These are phyloP conservation scores for Phytophthora sp. DNA, from an alignment of 352 stramenopile species.

Conservation along the genomic window DNA sequence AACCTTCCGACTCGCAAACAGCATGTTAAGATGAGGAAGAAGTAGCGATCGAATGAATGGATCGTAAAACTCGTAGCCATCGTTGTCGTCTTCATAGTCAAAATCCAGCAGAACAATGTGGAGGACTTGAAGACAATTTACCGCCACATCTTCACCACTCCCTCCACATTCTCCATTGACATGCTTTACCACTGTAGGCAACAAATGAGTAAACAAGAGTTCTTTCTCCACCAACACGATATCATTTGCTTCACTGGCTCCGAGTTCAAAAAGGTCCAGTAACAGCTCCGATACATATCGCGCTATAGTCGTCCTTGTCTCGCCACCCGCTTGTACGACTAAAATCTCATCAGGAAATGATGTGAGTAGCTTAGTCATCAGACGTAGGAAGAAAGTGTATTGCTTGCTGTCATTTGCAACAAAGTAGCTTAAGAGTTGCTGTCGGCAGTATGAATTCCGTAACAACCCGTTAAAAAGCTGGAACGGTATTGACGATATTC, in stretches of 20 bases:
- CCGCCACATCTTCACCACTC: constrained; percentile 29
- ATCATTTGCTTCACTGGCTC: constrained; percentile 37
- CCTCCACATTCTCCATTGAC: background rate
- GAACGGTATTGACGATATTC: constrained; percentile 58
- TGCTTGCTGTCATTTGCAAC: constrained; percentile 62
- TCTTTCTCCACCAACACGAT: constrained; percentile 55
- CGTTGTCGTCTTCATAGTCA: constrained; percentile 30
- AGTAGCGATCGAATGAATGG: constrained; percentile 54
- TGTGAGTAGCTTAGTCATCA: constrained; percentile 69
- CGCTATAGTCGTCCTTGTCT: constrained; percentile 33
- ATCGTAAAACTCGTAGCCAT: constrained; percentile 32
- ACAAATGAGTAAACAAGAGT: constrained; percentile 55
- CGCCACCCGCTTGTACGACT: constrained; percentile 13
- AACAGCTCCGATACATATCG: constrained; percentile 53
- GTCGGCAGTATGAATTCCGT: constrained; percentile 51
- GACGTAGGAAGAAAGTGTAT: constrained; percentile 69
- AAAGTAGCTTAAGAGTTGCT: constrained; percentile 66
- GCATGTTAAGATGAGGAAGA: constrained; percentile 43
- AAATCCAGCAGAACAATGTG: constrained; percentile 61
- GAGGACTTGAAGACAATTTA: constrained; percentile 61
- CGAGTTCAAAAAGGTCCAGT: constrained; percentile 52
- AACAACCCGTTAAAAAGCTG: constrained; percentile 56
- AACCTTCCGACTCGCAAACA: constrained; percentile 21
- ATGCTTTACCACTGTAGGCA: constrained; percentile 53
- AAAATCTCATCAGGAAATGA: constrained; percentile 56